Evolutionary conservation across 441 rosid genomes (phyloP).

Genomic region (Populus hybrid): DNA sequence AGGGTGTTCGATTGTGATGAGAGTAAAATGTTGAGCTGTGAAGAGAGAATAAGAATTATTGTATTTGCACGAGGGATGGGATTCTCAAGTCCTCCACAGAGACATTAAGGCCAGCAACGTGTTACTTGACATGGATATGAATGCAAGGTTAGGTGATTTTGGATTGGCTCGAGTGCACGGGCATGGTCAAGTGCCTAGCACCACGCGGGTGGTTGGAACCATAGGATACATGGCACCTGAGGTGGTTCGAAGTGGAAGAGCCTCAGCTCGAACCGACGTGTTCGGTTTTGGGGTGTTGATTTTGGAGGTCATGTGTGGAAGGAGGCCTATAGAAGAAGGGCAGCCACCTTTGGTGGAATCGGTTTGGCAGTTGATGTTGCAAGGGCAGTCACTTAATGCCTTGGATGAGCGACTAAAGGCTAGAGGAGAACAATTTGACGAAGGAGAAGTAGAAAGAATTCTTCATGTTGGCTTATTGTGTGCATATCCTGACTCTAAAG

Average conservation of each 20-base stretch:
- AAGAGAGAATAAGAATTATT: slow-evolving; percentile 46
- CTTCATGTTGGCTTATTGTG: slow-evolving; percentile 68
- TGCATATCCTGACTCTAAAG: slow-evolving; percentile 48
- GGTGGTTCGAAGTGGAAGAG: slow-evolving; percentile 42
- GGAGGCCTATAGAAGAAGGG: slow-evolving; percentile 37
- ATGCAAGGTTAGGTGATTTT: slow-evolving; percentile 6
- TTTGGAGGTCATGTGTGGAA: slow-evolving; percentile 71
- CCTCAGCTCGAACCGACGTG: slow-evolving; percentile 58
- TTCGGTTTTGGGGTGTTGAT: slow-evolving; percentile 58
- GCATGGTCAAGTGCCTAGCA: no score
- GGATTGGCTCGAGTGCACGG: no score
- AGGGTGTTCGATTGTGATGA: slow-evolving; percentile 44
- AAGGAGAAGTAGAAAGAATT: slow-evolving; percentile 45
- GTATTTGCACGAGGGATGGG: slow-evolving; percentile 81
- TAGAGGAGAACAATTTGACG: slow-evolving; percentile 27
- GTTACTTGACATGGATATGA: slow-evolving; percentile 69
- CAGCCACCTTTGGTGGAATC: slow-evolving; percentile 48
- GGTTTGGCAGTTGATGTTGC: slow-evolving; percentile 52
- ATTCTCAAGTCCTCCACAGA: slow-evolving; percentile 62
- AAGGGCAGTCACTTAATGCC: slow-evolving; percentile 34
- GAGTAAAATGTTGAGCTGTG: slow-evolving; percentile 30
- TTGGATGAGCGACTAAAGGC: slow-evolving; percentile 37
- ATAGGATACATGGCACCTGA: no score
- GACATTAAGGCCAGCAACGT: slow-evolving; percentile 25
- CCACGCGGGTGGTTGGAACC: no score